Base-by-base conservation (phyloP, 306 rosid genomes). In the Sicyos edulis region DNA sequence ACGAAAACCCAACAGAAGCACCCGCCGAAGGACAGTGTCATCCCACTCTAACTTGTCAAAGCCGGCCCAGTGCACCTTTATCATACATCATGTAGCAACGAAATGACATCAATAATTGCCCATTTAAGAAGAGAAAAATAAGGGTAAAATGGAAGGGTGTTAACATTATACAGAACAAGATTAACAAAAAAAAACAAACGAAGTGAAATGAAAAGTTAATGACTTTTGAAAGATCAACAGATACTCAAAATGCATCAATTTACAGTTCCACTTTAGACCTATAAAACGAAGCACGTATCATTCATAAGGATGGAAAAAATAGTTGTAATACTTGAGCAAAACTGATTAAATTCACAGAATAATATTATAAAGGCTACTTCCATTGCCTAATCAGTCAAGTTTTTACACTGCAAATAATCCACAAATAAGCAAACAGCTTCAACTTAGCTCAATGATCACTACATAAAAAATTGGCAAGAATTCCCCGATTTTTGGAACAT, bases 1-100 rank as follows among this genome's bases (percentile, higher is more conserved):
- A 52, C 78, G 87, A 76, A 83, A 91, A 47, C 97, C 97, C 74
- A 95, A 85, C 77, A 95, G 88, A 51, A 95, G 96, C 64, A 89
- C 97, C 82, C 79, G 86, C 45, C 85, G 88, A 77, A 57, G 60
- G 76, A 74, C 65, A 51, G 73, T 85, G 65, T 86, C 88, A 76
- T 82, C 88, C n/a, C 82, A 72, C 87, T 95, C 99, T 85, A 91
- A 79, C 82, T 82, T 81, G 86, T 95, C 99, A 80, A 91, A 95
- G 72, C 97, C 99, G 50, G 91, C 96, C 99, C 47, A 42, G 47
- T 42, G 8, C 47, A 42, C 47, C 99, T 93, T 77, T 17, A 78
- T 54, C 77, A 71, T 49, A 62, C 66, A 60, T 51, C 77, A 73
- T 44, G 58, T 65, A 60, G 72, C 8, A 64, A 74, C 10, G 9